Conservation (phyloP, 176 grass and related monocot genomes). For the Aegilops umbellulata region DNA sequence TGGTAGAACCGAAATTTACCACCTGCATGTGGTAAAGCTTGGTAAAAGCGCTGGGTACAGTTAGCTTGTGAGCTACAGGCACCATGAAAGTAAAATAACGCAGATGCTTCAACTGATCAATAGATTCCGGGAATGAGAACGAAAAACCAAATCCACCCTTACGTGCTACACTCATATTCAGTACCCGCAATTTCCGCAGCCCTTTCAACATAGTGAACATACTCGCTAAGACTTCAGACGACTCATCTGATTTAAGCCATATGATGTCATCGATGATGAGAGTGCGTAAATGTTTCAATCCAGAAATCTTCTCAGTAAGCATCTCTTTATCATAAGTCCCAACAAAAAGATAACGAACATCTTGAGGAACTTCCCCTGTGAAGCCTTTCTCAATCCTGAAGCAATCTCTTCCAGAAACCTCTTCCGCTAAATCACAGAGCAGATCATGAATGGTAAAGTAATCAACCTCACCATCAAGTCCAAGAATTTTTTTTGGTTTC, state of each 20-base stretch:
- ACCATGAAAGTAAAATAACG: not conserved
- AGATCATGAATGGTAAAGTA: not conserved
- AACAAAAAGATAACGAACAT: not conserved
- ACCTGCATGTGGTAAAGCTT: too few species aligned
- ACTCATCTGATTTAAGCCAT: fast-evolving
- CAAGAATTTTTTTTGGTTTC: too few species aligned
- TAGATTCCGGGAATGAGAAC: not conserved
- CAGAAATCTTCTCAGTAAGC: not conserved
- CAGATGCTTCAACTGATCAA: not conserved
- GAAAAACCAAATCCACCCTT: too few species aligned
- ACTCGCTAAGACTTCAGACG: not conserved
- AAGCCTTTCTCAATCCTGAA: not conserved
- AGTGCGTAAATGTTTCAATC: not conserved
- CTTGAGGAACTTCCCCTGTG: not conserved
- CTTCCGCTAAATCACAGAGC: not conserved
- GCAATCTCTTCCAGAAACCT: not conserved
- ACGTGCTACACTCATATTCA: not conserved
- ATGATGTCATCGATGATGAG: not conserved
- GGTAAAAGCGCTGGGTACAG: too few species aligned
- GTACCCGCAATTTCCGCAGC: not conserved
- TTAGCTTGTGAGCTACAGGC: not conserved
- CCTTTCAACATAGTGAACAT: not conserved
- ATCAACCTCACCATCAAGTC: not conserved
- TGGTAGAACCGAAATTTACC: too few species aligned
- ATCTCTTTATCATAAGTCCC: not conserved